phyloP scores from a whole-genome alignment of 1,284 basidiomycete species.

The Paramarasmius palmivorus region DNA sequence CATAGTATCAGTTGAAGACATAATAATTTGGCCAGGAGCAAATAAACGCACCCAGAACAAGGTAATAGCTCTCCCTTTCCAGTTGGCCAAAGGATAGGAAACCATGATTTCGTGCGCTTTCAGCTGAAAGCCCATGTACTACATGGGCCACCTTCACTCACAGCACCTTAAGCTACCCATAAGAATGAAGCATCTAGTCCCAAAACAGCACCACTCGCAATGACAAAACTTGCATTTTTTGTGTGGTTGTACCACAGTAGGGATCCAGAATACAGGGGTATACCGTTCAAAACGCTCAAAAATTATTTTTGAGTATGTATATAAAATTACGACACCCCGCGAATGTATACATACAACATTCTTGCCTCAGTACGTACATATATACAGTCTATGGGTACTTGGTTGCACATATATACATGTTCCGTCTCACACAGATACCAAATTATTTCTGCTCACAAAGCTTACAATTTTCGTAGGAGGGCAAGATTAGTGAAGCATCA shows the following conservation, averaged over 20 bases:
- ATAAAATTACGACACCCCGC: too few relatives aligned
- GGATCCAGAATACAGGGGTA: slow-evolving; percentile 26
- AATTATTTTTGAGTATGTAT: too few relatives aligned
- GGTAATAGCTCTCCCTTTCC: slow-evolving; percentile 26
- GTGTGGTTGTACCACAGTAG: slow-evolving; percentile 30
- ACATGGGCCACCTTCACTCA: slow-evolving; percentile 9
- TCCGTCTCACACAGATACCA: too few relatives aligned
- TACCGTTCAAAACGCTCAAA: too few relatives aligned
- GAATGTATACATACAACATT: too few relatives aligned
- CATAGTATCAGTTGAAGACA: not conserved
- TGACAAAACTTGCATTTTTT: slow-evolving; percentile 26
- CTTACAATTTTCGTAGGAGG: too few relatives aligned
- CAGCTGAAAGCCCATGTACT: not conserved
- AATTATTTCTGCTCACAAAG: too few relatives aligned
- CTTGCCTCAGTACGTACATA: too few relatives aligned
- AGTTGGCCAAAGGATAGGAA: slow-evolving; percentile 27
- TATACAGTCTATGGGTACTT: too few relatives aligned
- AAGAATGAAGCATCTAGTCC: slow-evolving; percentile 29
- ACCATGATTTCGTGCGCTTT: slow-evolving; percentile 25
- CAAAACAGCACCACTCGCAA: slow-evolving; percentile 27
- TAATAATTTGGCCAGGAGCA: not conserved
- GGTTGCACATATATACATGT: too few relatives aligned
- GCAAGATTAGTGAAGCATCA: too few relatives aligned
- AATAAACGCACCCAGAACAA: slow-evolving; percentile 23
- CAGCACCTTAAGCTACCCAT: slow-evolving; percentile 30